Evolutionary conservation across 2,329 filamentous ascomycete species (phyloP).

Genomic region (Stagonosporopsis tanaceti): DNA sequence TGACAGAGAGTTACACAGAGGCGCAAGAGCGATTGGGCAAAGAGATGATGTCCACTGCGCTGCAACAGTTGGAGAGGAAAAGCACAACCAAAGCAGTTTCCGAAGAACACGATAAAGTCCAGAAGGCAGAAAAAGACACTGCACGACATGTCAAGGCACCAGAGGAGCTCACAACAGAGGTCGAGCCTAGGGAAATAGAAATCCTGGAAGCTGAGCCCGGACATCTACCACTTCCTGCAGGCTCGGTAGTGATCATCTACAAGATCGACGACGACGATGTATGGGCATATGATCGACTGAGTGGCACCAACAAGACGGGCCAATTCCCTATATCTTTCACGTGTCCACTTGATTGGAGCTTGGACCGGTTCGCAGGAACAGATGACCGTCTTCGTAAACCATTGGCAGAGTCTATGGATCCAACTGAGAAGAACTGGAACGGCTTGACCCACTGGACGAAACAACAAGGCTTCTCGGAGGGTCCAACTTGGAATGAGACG

Average conservation of each 20-base stretch:
- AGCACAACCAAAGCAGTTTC: not conserved
- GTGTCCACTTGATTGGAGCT: constrained; percentile 14
- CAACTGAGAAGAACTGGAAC: not conserved
- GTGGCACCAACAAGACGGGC: constrained; percentile 2
- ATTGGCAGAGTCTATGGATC: not conserved
- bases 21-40: not conserved
- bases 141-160: not conserved
- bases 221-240: constrained; percentile 1
- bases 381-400: not conserved
- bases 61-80: not conserved
- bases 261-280: constrained; percentile 1
- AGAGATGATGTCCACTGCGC: not conserved
- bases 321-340: constrained; percentile 5
- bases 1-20: not conserved
- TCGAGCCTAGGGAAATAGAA: not conserved
- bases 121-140: not conserved
- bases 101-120: no score
- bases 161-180: not conserved
- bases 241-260: constrained; percentile 7
- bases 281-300: constrained; percentile 9
- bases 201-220: not conserved
- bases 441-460: not conserved
- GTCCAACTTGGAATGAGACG: constrained; percentile 4
- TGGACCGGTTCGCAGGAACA: constrained; percentile 2
- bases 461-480: not conserved